A percentile compares a stretch with the other conserved stretches of the same genome.
phyloP scores from a whole-genome alignment of 768 basidiomycete species.

The Scleroderma citrinum region DNA sequence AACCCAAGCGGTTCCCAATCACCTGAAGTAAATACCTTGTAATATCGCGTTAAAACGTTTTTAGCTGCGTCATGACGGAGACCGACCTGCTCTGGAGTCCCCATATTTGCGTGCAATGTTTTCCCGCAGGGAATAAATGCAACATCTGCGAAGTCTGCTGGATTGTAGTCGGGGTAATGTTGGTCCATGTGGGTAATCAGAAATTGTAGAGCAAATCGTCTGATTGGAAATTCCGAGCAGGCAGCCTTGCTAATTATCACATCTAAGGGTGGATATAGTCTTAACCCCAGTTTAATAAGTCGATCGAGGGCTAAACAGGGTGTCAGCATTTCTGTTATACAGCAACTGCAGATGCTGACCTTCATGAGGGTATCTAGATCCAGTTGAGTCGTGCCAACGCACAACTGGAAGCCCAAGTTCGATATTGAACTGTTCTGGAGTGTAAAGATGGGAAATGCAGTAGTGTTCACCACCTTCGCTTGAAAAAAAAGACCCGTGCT shows the following conservation, averaged over 20 bases:
- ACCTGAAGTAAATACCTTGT: conserved; percentile 58
- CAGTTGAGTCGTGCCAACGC: conserved; percentile 49
- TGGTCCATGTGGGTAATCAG: conserved; percentile 61
- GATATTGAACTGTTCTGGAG: conserved; percentile 65
- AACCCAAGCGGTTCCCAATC: conserved; percentile 71
- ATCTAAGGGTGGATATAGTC: conserved; percentile 56
- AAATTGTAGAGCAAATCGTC: conserved; percentile 64
- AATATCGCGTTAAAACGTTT: background rate
- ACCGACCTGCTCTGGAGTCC: conserved; percentile 59
- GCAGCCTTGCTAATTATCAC: conserved; percentile 53
- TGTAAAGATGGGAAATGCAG: conserved; percentile 59
- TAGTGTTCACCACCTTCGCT: background rate
- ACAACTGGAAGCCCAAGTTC: conserved; percentile 74
- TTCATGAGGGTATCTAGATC: background rate
- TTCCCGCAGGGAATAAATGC: conserved; percentile 72
- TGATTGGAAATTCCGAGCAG: conserved; percentile 39
- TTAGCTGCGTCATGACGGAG: background rate
- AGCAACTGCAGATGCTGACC: background rate
- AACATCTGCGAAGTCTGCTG: conserved; percentile 42
- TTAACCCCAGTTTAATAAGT: conserved; percentile 58
- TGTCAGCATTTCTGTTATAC: background rate
- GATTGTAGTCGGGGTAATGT: conserved; percentile 51
- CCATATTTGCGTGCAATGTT: conserved; percentile 42
- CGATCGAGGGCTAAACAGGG: conserved; percentile 38
- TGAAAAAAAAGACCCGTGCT: conserved; percentile 2